phyloP scores from a whole-genome alignment of 352 stramenopile species.

The Saprolegnia parasitica region DNA sequence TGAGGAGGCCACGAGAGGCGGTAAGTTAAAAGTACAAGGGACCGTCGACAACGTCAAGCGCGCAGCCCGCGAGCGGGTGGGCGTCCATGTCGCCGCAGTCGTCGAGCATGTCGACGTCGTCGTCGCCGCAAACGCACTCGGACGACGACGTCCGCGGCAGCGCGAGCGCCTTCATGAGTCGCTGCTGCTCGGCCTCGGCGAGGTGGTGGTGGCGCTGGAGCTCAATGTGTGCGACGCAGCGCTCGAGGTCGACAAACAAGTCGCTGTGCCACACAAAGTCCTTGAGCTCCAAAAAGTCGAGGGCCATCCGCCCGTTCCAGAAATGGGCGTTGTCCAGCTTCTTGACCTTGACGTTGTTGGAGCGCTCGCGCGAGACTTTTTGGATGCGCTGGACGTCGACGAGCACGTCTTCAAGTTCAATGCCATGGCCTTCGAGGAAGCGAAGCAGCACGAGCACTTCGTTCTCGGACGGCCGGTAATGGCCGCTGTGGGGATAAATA shows the following conservation, averaged over 20 bases:
- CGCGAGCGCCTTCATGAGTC: not conserved
- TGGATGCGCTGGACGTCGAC: slow-evolving; percentile 96
- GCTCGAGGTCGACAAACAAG: slow-evolving; percentile 69
- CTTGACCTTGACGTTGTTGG: slow-evolving; percentile 64
- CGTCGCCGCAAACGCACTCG: slow-evolving; percentile 13
- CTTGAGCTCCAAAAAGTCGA: slow-evolving; percentile 74
- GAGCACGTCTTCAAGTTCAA: slow-evolving; percentile 88
- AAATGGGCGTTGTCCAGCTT: slow-evolving; percentile 87
- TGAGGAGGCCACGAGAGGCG: not conserved
- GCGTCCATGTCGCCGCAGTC: slow-evolving; percentile 3
- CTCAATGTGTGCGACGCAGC: slow-evolving; percentile 39
- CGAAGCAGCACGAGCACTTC: slow-evolving; percentile 93
- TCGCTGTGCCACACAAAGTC: slow-evolving; percentile 72
- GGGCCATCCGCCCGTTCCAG: slow-evolving; percentile 69
- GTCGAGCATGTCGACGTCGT: slow-evolving; percentile 20
- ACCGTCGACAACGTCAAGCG: slow-evolving; percentile 1
- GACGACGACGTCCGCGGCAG: slow-evolving; percentile 6
- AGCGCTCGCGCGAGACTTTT: slow-evolving; percentile 86
- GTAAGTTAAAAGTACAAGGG: slow-evolving; percentile 27
- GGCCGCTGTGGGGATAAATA: slow-evolving; percentile 97
- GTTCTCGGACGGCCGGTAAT: slow-evolving; percentile 95
- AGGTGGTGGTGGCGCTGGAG: slow-evolving; percentile 1
- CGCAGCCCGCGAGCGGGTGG: not conserved
- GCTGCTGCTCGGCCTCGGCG: slow-evolving; percentile 10
- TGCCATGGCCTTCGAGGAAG: slow-evolving; percentile 88